Conservation (phyloP, 2,329 filamentous ascomycete species). For the Alternaria consortialis region DNA sequence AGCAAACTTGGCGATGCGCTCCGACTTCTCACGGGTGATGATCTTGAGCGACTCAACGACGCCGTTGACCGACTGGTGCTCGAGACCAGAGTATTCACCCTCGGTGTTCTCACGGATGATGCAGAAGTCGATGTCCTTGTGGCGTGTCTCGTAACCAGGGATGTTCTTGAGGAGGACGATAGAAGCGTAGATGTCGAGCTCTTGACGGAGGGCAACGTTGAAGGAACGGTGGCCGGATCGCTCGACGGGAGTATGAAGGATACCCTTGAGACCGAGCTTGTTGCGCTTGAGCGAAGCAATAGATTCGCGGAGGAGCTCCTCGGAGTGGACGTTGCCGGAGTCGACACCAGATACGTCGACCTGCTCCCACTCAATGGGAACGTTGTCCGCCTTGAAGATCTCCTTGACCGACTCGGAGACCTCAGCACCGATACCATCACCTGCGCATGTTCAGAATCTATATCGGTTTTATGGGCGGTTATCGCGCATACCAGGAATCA, state of each 20-base stretch:
- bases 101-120: slow-evolving; percentile 99
- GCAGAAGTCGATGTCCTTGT: slow-evolving; percentile 96
- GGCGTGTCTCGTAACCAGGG: slow-evolving; percentile 95
- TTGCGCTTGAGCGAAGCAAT: slow-evolving; percentile 96
- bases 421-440: slow-evolving; percentile 97
- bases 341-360: slow-evolving; percentile 93
- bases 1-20: slow-evolving; percentile 98
- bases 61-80: slow-evolving; percentile 96
- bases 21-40: slow-evolving; percentile 98
- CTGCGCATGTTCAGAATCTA: slow-evolving; percentile 52
- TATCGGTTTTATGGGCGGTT: slow-evolving; percentile 20
- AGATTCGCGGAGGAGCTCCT: slow-evolving; percentile 94
- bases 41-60: slow-evolving; percentile 99
- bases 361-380: slow-evolving; percentile 98
- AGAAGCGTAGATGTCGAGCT: slow-evolving; percentile 99
- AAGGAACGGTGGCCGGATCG: slow-evolving; percentile 98
- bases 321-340: slow-evolving; percentile 83
- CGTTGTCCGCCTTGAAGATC: slow-evolving; percentile 99
- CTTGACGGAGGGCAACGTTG: slow-evolving; percentile 99
- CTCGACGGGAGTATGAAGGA: slow-evolving; percentile 96
- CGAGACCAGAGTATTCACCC: slow-evolving; percentile 98
- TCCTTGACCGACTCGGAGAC: slow-evolving; percentile 98
- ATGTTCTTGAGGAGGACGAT: slow-evolving; percentile 99
- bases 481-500: slow-evolving; percentile 80
- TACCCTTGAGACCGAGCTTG: slow-evolving; percentile 99